These are phyloP conservation scores for Hygrocybe coccinea DNA, from an alignment of 768 basidiomycete genomes.

Conservation along the genomic window DNA sequence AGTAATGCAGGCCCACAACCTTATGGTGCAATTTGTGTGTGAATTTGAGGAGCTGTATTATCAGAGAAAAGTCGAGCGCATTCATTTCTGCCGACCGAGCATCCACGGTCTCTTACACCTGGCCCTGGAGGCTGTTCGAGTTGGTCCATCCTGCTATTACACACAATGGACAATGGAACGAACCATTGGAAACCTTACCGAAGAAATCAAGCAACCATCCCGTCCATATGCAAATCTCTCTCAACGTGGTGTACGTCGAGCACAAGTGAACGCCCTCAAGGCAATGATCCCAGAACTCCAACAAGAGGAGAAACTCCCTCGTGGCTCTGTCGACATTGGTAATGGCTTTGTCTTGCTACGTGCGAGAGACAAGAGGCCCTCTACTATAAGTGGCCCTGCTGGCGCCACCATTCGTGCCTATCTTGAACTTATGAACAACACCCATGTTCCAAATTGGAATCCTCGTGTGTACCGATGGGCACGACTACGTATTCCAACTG, in stretches of 20 bases:
- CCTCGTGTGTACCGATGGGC: conserved; percentile 17
- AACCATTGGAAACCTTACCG: conserved; percentile 5
- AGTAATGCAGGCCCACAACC: not conserved
- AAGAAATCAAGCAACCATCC: conserved; percentile 9
- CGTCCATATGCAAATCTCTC: conserved; percentile 8
- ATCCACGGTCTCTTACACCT: conserved; percentile 8
- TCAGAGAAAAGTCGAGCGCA: not conserved
- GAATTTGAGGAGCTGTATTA: not conserved
- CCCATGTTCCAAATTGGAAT: not conserved
- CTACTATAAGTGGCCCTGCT: not conserved
- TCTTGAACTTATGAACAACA: not conserved
- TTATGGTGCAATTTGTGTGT: conserved; percentile 5
- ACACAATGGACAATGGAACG: conserved; percentile 9
- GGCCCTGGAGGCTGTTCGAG: not conserved
- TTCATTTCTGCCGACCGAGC: conserved; percentile 8
- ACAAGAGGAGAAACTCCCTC: conserved; percentile 13
- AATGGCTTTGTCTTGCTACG: conserved; percentile 3
- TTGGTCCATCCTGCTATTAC: not conserved
- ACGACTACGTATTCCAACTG: conserved; percentile 19
- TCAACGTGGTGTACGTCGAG: conserved; percentile 1
- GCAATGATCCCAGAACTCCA: not conserved
- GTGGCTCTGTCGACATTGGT: conserved; percentile 2
- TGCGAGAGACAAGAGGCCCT: not conserved
- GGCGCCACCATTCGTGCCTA: not conserved
- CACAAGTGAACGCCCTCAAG: conserved; percentile 5